Evolutionary conservation across 371 early-diverging fungal species (phyloP).

Genomic region (Saksenaea vasiformis): DNA sequence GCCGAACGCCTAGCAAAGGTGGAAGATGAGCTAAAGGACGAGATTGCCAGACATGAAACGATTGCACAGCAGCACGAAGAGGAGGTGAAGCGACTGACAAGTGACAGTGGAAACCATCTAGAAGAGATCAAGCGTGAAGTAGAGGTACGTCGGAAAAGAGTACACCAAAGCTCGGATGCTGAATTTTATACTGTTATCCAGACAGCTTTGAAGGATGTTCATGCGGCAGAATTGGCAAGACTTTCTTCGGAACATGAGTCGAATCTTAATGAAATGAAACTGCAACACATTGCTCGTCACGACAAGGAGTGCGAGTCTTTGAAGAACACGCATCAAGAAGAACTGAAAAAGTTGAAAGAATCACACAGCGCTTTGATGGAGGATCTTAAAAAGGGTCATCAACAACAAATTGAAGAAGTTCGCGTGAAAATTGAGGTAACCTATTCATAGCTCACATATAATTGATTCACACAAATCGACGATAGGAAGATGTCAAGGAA

Average conservation of each 20-base stretch:
- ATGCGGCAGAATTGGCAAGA: constrained; percentile 21
- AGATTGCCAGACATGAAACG: constrained; percentile 23
- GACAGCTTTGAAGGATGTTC: constrained; percentile 25
- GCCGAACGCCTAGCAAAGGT: constrained; percentile 26
- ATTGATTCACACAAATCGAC: not conserved
- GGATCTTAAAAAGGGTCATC: not conserved
- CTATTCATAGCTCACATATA: not conserved
- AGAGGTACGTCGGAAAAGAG: constrained; percentile 15
- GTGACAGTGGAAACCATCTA: constrained; percentile 27
- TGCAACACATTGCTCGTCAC: constrained; percentile 9
- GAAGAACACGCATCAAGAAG: not conserved
- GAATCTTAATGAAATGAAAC: constrained; percentile 22
- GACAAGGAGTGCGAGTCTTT: constrained; percentile 18
- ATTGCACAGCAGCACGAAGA: constrained; percentile 25
- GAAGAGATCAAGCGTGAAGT: constrained; percentile 36
- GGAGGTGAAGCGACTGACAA: constrained; percentile 20
- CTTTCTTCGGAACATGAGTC: constrained; percentile 17
- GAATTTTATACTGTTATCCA: not conserved
- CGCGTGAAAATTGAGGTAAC: not conserved
- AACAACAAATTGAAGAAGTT: constrained; percentile 1
- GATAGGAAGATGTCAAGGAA: not conserved
- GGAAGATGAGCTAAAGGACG: constrained; percentile 28
- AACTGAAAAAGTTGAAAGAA: constrained; percentile 13
- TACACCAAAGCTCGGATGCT: no score
- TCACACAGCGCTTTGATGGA: constrained; percentile 7